Base-by-base conservation (phyloP, 805 yeast genomes). In the Yamadazyma paraphyllophila region DNA sequence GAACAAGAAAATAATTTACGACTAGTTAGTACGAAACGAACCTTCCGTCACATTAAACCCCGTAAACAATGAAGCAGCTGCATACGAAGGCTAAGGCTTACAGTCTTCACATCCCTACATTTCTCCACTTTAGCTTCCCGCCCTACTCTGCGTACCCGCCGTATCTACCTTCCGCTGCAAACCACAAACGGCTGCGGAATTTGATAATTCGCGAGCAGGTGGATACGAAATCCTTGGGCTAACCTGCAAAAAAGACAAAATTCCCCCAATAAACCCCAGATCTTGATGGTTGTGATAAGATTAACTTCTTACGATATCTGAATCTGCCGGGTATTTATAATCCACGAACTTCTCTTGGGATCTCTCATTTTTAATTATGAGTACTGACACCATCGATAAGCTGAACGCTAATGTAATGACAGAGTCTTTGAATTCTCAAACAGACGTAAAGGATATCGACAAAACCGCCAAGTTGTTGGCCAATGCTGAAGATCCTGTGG, bases 181-280 rank as follows among this genome's bases (percentile, higher is more conserved):
- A 35, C 14, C 27, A 12, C 12, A 13, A 17, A 12, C 25, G 38
- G 38, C 38, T 35, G 27, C 38, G 38, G 38, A 35, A 35, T 35
- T 20, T 35, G 17, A 10, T 17, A 17, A 35, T 11, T 14, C 17
- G 36, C 38, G 27, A 17, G 41, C 27, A 30, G 35, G 35, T 39
- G 42, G 26, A 39, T 12, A 29, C 35, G 42, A 37, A 24, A 11
- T 10, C 30, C 6, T n/a, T 24, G n/a, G 16, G 31, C 35, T 39
- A 39, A 39, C 42, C 42, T 39, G 42, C 15, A 39, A 39, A 39
- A 37, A 29, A 20, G 6, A 20, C 24, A 20, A 20, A 20, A n/a
- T 33, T 12, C 20, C 36, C 10, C 36, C 26, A n/a, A 38, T 26
- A 24, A 31, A 33, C 36, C 41, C 26, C 26, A 38, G 30, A 17